Evolutionary conservation across 176 grass and related monocot species (phyloP), one percentile per base, ranked within the genome.

Genomic region (Olyra latifolia): DNA sequence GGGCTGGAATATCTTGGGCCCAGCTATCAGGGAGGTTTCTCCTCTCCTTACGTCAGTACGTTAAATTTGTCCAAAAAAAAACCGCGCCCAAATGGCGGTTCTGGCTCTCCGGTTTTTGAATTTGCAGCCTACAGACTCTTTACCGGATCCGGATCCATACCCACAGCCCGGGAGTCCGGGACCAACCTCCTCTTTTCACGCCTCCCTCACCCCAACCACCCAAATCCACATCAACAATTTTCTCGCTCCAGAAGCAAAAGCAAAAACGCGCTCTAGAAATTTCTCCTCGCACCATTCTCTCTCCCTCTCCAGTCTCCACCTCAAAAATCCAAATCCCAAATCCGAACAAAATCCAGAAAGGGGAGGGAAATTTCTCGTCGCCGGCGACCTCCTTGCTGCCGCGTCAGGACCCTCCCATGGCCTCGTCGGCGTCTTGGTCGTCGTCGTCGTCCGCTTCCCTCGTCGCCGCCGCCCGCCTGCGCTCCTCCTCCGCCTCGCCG

Each of bases 381-480:
- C 75, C 58, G 75, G 38, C 75, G 75, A 65, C 43, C 75, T 29
- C 58, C 74, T 27, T 28, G 28, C 75, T 28, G 19, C n/a, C n/a
- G 62, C 22, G 8, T 79, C 3, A 48, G 2, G 47, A 68, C n/a
- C n/a, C n/a, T 19, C 22, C 4, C 62, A 68, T 79, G 77, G 77
- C 75, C 60, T 65, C 28, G 60, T 39, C 62, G 77, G 62, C 27
- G 30, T 28, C 76, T 54, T n/a, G 52, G 76, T 48, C 7, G 45
- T 14, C 41, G 23, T 28, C 22, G 10, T 19, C 62, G 3, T 40
- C 17, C 14, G 63, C 28, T 35, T 19, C 63, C 63, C 8, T 61
- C 39, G 4, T 62, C 53, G 1, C 29, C 63, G 49, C 49, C 22
- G 66, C 30, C 48, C 35, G 52, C 63, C 48, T 80, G n/a, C 63